Evolutionary conservation across 2,329 filamentous ascomycete genomes (phyloP), one percentile per base, ranked within the genome.

Genomic region (Neoscytalidium dimidiatum): DNA sequence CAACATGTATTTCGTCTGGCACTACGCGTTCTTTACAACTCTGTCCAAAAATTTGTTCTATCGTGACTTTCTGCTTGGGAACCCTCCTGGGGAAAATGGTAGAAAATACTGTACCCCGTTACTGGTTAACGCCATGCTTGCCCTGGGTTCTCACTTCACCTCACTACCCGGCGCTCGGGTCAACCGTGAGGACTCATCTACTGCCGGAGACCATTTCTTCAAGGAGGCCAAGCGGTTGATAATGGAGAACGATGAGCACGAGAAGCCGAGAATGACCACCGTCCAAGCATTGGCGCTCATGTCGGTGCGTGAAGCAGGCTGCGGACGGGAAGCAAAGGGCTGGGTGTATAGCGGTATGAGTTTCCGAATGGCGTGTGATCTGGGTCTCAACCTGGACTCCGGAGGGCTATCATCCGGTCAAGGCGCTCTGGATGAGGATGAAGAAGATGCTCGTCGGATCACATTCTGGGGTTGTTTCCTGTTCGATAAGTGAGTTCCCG

Each of bases 341-440:
- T 99, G 95, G 95, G 93, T 97, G 3, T 98, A 98, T 77, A 97
- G 92, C 72, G 94, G 95, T 57, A 97, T 99, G 92, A 95, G 92
- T 72, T 98, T 99, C 75, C 90, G 95, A 49, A 98, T 99, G 94
- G 94, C 94, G 0, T 91, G 91, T 75, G 95, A 99, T 72, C 86
- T 99, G 68, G 95, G 95, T 0, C 83, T 99, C 62, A 96, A 97
- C 72, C 86, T 97, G 19, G 91, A 97, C 72, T 86, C 90, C 1
- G 86, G 87, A 19, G 87, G 87, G 8, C 84, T 92, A 66, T 84
- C 85, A 7, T 79, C 80, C 7, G 83, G 75, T 66, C 77, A 75
- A 43, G 83, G 81, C 65, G 83, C 85, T 58, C 84, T 94, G 69
- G 88, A 88, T 67, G 92, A 97, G 65, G 86, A 91, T 52, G 94